phyloP scores from a whole-genome alignment of 805 yeast genomes.

The Peterozyma toletana region DNA sequence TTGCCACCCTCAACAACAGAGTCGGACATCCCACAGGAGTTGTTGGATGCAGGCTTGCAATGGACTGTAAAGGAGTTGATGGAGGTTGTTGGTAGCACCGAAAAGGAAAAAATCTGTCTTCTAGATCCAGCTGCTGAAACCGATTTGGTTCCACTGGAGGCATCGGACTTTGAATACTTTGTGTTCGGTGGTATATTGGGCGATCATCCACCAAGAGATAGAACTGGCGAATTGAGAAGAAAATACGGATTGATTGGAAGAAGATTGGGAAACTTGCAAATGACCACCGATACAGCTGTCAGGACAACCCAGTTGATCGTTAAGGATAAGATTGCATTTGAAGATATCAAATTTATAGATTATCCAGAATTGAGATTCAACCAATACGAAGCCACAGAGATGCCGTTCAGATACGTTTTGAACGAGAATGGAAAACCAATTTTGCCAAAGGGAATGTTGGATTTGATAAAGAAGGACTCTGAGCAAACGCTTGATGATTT shows the following conservation, averaged over 20 bases:
- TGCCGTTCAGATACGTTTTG: slow-evolving; percentile 91
- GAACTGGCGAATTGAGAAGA: slow-evolving; percentile 80
- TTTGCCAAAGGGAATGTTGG: slow-evolving; percentile 87
- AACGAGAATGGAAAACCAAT: slow-evolving; percentile 65
- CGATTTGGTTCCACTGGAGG: slow-evolving; percentile 71
- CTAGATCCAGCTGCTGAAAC: slow-evolving; percentile 81
- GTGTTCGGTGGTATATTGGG: slow-evolving; percentile 96
- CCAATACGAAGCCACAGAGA: slow-evolving; percentile 88
- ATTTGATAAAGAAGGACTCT: slow-evolving; percentile 76
- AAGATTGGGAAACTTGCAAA: slow-evolving; percentile 80
- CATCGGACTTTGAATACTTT: slow-evolving; percentile 66
- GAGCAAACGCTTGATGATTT: slow-evolving; percentile 77
- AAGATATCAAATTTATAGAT: slow-evolving; percentile 77
- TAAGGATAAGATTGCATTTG: slow-evolving; percentile 50
- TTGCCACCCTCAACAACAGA: slow-evolving; percentile 58
- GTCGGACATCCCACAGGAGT: slow-evolving; percentile 53
- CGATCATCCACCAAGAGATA: slow-evolving; percentile 87
- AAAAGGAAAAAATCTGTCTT: slow-evolving; percentile 57
- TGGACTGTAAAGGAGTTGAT: slow-evolving; percentile 77
- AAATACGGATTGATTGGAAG: slow-evolving; percentile 84
- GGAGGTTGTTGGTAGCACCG: slow-evolving; percentile 34
- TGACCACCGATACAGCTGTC: slow-evolving; percentile 97
- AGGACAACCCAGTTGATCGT: slow-evolving; percentile 81
- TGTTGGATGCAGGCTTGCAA: slow-evolving; percentile 58
- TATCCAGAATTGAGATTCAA: slow-evolving; percentile 89